Base-by-base conservation (phyloP, 2,329 filamentous ascomycete species). In the Rugonectria rugulosa region DNA sequence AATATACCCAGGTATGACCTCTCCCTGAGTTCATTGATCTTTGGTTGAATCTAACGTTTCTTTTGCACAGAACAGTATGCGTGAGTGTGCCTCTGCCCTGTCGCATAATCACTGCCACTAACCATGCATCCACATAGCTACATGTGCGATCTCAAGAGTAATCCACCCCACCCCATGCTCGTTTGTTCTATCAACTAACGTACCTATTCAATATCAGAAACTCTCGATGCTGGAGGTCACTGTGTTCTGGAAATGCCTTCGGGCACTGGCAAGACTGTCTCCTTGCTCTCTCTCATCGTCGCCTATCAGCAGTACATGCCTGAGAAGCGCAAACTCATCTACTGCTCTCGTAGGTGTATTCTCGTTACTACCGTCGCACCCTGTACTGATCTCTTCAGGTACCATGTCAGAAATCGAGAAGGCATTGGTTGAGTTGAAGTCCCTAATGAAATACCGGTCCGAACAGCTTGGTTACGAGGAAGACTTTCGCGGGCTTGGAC, bases 401-500 rank as follows among this genome's bases (percentile, higher is more conserved):
- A 99, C 95, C 53, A 99, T 99, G 93, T 99, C 95, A 31, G 95
- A 99, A 78, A 99, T 99, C 69, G 95, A 99, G 73, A 99, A 99
- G 77, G 95, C 96, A 0, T 77, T 99, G 47, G 91, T 91, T 9
- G 95, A 99, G 75, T 74, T 99, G 66, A 92, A 95, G 72, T 88
- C 88, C 20, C 77, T 99, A 48, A 99, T 99, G 93, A 96, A 96
- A 71, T 98, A 97, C 70, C 89, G 95, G 14, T 80, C 91, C 6
- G 85, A 97, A 61, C 87, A 97, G 73, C 83, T 99, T n/a, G 95
- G 95, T 1, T 82, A 89, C 56, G 89, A 89, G 61, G 95, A 99
- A 74, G 94, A 99, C 15, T 99, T 99, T 65, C 85, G 95, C 45
- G 95, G 92, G 0, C 80, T 99, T 2, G 95, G 95, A 0, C 74